phyloP scores from a whole-genome alignment of 768 basidiomycete genomes.

The Amanita molliuscula region DNA sequence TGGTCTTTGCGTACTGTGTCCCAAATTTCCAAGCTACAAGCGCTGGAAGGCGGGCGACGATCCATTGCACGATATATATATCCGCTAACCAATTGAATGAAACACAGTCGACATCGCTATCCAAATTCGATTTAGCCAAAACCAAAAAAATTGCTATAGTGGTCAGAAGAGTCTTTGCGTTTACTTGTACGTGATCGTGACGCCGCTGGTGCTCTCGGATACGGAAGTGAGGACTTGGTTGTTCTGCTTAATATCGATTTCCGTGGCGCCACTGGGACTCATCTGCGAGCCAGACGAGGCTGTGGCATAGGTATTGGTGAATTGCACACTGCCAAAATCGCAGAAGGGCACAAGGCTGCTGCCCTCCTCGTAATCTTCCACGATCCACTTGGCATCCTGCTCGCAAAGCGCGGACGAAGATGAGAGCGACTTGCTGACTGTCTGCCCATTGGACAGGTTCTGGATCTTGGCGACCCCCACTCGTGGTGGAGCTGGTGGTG shows the following conservation, averaged over 20 bases:
- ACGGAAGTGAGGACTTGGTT: neutral
- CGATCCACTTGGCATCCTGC: conserved; percentile 28
- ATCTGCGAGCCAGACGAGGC: neutral
- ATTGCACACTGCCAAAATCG: neutral
- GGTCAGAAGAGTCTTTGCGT: neutral
- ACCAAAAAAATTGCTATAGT: neutral
- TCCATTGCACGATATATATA: too few species aligned
- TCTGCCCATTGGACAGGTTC: neutral
- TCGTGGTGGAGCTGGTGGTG: neutral
- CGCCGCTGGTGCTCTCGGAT: neutral
- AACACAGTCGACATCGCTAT: too few species aligned
- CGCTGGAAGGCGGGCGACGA: too few species aligned
- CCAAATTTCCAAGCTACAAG: too few species aligned
- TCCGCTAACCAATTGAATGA: too few species aligned
- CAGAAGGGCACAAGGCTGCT: neutral
- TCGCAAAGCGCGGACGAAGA: conserved; percentile 20
- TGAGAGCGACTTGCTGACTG: conserved; percentile 17
- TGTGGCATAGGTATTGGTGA: neutral
- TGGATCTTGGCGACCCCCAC: neutral
- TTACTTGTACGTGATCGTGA: neutral
- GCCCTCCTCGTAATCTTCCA: conserved; percentile 22
- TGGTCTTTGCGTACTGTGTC: too few species aligned
- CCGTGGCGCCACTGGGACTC: neutral
- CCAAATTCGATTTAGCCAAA: too few species aligned
- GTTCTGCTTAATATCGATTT: neutral